Evolutionary conservation across 164 flowering plant genomes (phyloP).

Genomic region (Berberis thunbergii): DNA sequence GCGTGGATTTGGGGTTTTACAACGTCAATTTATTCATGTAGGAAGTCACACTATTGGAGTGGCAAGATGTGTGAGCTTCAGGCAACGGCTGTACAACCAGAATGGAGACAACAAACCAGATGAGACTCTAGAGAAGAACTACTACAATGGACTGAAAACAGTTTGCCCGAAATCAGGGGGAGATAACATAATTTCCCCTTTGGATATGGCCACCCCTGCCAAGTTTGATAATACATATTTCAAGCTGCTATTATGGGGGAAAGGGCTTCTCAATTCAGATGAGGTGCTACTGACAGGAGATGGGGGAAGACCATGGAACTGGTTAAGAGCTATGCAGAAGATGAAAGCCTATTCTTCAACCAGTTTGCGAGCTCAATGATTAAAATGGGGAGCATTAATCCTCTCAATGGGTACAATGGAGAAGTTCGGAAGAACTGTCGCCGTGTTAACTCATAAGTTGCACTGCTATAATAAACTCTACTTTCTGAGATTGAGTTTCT

Average conservation of each 20-base stretch:
- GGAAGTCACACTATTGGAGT: constrained; percentile 45
- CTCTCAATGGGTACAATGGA: constrained; percentile 8
- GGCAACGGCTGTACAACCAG: constrained; percentile 10
- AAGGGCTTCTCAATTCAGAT: constrained; percentile 17
- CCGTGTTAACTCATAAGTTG: constrained; percentile 16
- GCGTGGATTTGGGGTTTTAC: background rate
- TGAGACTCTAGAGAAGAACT: constrained; percentile 16
- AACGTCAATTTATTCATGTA: constrained; percentile 11
- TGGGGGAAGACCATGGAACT: constrained; percentile 8
- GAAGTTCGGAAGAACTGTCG: constrained; percentile 14
- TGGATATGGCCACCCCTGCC: constrained; percentile 58
- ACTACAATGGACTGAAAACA: constrained; percentile 41
- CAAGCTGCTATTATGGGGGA: constrained; percentile 4
- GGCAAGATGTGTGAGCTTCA: constrained; percentile 7
- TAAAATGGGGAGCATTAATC: constrained; percentile 18
- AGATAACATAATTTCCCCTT: constrained; percentile 66
- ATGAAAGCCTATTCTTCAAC: constrained; percentile 1
- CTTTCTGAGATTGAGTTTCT: background rate
- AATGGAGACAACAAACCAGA: constrained; percentile 27
- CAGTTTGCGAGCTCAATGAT: constrained; percentile 14
- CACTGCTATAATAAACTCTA: background rate
- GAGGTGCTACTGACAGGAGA: constrained; percentile 38
- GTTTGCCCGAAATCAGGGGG: constrained; percentile 77
- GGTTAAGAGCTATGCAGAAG: constrained; percentile 7
- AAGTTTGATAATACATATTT: constrained; percentile 10